These are phyloP conservation scores for Daldinia sp. DNA, from an alignment of 2,329 filamentous ascomycete genomes.

Conservation along the genomic window DNA sequence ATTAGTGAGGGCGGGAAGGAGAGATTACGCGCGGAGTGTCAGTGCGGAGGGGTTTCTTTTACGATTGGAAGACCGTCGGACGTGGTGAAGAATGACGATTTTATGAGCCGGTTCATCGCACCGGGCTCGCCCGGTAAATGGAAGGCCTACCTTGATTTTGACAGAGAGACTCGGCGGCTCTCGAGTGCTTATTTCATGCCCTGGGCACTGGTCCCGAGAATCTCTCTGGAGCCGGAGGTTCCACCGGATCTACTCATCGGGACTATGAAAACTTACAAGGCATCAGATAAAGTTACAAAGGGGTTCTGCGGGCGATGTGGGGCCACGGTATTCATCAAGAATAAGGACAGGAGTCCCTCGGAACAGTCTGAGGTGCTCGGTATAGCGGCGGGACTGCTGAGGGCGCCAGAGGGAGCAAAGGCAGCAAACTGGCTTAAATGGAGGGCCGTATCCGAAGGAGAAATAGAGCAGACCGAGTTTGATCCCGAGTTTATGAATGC, in stretches of 20 bases:
- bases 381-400: slow-evolving; percentile 54
- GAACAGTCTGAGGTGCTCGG: slow-evolving; percentile 51
- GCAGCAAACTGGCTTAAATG: slow-evolving; percentile 58
- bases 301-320: slow-evolving; percentile 58
- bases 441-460: slow-evolving; percentile 49
- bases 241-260: slow-evolving; percentile 50
- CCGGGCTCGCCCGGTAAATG: slow-evolving; percentile 53
- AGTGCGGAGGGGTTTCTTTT: slow-evolving; percentile 59
- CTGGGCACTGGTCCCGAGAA: slow-evolving; percentile 55
- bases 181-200: slow-evolving; percentile 52
- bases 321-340: slow-evolving; percentile 53
- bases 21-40: slow-evolving; percentile 54
- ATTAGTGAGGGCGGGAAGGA: slow-evolving; percentile 49
- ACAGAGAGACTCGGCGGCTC: slow-evolving; percentile 55
- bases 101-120: slow-evolving; percentile 48
- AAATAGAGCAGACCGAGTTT: slow-evolving; percentile 47
- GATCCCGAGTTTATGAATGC: slow-evolving; percentile 50
- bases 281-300: slow-evolving; percentile 50
- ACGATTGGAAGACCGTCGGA: slow-evolving; percentile 52
- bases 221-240: slow-evolving; percentile 49
- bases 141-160: slow-evolving; percentile 53
- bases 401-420: slow-evolving; percentile 54
- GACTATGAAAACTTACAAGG: slow-evolving; percentile 54
- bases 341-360: slow-evolving; percentile 41
- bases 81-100: slow-evolving; percentile 43